Base-by-base conservation (phyloP, 306 rosid genomes). In the Vachellia pachyceras region DNA sequence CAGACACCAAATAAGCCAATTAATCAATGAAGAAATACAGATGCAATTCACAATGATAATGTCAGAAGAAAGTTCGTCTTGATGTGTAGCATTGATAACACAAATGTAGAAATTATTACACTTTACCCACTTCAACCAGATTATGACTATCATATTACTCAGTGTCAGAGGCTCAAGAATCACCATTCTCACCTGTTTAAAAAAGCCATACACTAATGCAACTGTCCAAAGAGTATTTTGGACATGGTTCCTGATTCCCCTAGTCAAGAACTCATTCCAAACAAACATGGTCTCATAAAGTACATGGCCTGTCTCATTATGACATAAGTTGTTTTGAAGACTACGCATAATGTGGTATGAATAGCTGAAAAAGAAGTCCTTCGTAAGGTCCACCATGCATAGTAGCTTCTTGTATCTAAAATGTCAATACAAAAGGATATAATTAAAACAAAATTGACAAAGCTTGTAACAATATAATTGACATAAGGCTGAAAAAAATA, bases 341-440 rank as follows among this genome's bases (percentile, higher is more conserved):
- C 99, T 85, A 73, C 85, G 84, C 99, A 96, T 96, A 71, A 96
- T 85, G 79, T 90, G 88, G 88, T 96, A 96, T 73, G 99, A 94
- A 89, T 96, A 94, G 94, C 99, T 89, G 90, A 92, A 96, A 92
- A 89, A 89, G 97, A 96, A 96, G 93, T 96, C 99, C 91, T 92
- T 93, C 12, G 97, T 93, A 70, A 96, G 97, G 84, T 96, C 99
- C 74, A 96, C 90, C 49, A 92, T 88, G 97, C 97, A 88, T 83
- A 96, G 91, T 80, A 92, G 98, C 95, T 87, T 96, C 99, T 96
- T 96, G 94, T 93, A 96, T 93, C 99, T 96, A 87, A 82, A 77
- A 82, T 54, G 40, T 54, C 78, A 77, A 82, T 8, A 12, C 57
- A 65, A 57, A 75, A 22, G 3, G 2, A 72, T 13, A 81, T 41